A percentile compares a stretch with the other conserved stretches of the same genome.
Evolutionary conservation across 2,329 filamentous ascomycete species (phyloP).

Genomic region (Clonostachys byssicola): DNA sequence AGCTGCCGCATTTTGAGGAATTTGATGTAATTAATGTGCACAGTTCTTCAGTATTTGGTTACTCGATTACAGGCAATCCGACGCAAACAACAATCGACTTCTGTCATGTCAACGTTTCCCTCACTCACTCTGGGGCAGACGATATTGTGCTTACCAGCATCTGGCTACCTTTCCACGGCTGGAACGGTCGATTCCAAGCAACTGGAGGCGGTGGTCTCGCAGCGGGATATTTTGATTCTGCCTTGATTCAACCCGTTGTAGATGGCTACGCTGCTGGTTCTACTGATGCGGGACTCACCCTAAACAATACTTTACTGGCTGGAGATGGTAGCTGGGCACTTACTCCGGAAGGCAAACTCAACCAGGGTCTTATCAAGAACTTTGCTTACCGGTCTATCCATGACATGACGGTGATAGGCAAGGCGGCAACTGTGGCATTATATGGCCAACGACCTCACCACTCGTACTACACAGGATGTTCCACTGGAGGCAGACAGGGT

Average conservation of each 20-base stretch:
- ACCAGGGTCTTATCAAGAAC: slow-evolving; percentile 28
- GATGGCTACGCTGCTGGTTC: slow-evolving; percentile 36
- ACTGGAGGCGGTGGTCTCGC: slow-evolving; percentile 43
- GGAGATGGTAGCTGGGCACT: slow-evolving; percentile 45
- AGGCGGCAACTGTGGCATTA: slow-evolving; percentile 32
- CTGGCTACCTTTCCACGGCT: slow-evolving; percentile 39
- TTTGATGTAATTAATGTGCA: too few relatives aligned
- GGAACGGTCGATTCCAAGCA: slow-evolving; percentile 37
- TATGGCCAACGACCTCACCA: slow-evolving; percentile 30
- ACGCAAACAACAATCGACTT: too few relatives aligned
- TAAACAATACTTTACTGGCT: slow-evolving; percentile 36
- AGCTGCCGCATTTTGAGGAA: too few relatives aligned
- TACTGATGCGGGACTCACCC: slow-evolving; percentile 19
- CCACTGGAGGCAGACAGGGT: slow-evolving; percentile 52
- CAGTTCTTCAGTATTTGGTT: too few relatives aligned
- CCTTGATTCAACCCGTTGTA: slow-evolving; percentile 34
- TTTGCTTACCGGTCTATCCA: slow-evolving; percentile 20
- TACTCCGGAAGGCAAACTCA: slow-evolving; percentile 46
- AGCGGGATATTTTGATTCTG: slow-evolving; percentile 40
- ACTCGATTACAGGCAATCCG: too few relatives aligned
- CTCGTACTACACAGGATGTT: slow-evolving; percentile 47
- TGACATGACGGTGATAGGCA: slow-evolving; percentile 29
- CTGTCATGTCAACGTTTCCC: too few relatives aligned
- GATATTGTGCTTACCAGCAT: too few relatives aligned
- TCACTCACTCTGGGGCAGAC: too few relatives aligned